Percentiles rank a stretch among this genome's conserved stretches.
These are phyloP conservation scores for Ogataea populi-albae DNA, from an alignment of 805 yeast species.

Conservation along the genomic window DNA sequence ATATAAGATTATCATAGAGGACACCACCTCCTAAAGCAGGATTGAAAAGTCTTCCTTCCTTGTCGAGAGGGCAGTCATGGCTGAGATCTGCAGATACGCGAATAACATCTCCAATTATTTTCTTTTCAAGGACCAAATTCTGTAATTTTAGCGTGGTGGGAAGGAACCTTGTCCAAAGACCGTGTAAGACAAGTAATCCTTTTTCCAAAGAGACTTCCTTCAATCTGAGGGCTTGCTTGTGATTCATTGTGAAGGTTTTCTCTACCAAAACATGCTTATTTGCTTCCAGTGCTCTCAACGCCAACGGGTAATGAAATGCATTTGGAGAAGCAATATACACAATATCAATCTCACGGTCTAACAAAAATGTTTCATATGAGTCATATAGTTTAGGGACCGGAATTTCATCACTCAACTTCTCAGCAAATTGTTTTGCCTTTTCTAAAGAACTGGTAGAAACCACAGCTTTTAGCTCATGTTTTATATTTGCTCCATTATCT, in stretches of 20 bases:
- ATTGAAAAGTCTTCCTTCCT: constrained; percentile 35
- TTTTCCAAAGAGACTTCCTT: constrained; percentile 41
- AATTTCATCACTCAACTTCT: constrained; percentile 12
- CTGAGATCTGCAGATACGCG: constrained; percentile 43
- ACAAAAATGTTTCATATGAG: constrained; percentile 40
- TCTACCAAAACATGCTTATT: constrained; percentile 53
- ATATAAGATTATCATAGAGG: constrained; percentile 52
- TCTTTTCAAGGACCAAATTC: constrained; percentile 33
- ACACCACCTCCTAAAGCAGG: constrained; percentile 56
- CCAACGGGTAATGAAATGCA: constrained; percentile 44
- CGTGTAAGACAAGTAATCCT: constrained; percentile 51
- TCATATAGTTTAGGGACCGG: constrained; percentile 9
- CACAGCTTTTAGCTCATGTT: constrained; percentile 38
- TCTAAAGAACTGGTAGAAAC: constrained; percentile 37
- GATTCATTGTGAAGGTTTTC: constrained; percentile 52
- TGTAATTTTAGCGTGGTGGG: constrained; percentile 39
- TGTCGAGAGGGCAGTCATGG: constrained; percentile 6
- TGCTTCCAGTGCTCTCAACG: constrained; percentile 39
- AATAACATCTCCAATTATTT: constrained; percentile 41
- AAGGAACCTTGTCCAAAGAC: constrained; percentile 52
- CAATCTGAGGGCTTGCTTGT: constrained; percentile 41
- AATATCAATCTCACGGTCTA: constrained; percentile 40
- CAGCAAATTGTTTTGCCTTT: constrained; percentile 22
- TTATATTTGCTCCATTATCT: constrained; percentile 17
- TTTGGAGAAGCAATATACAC: constrained; percentile 57